These are phyloP conservation scores for Clarireedia hainanense DNA, from an alignment of 2,329 filamentous ascomycete species.

Conservation along the genomic window DNA sequence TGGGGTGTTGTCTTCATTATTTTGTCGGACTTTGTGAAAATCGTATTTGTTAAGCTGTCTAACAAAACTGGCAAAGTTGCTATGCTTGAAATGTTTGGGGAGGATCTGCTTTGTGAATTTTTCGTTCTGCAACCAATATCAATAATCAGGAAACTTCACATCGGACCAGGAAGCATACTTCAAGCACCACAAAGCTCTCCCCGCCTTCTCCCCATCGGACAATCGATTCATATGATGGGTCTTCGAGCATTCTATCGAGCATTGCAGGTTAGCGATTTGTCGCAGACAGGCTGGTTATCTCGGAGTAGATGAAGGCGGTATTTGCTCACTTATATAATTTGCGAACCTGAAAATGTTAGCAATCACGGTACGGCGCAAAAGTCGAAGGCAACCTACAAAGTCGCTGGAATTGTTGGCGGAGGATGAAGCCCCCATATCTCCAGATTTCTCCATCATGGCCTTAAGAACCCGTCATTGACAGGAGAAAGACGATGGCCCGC, in stretches of 20 bases:
- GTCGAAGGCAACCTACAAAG: constrained; percentile 60
- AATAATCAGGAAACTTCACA: neutral
- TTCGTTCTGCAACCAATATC: constrained; percentile 61
- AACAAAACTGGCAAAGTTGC: constrained; percentile 96
- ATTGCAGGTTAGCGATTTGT: constrained; percentile 16
- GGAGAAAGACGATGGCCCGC: neutral
- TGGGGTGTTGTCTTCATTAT: constrained; percentile 77
- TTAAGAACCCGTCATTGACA: neutral
- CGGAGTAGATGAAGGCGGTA: neutral
- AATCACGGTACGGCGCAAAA: neutral
- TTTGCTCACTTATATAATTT: constrained; percentile 87
- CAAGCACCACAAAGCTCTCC: constrained; percentile 93
- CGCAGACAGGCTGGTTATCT: constrained; percentile 25
- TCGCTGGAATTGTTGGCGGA: constrained; percentile 79
- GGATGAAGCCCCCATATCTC: constrained; percentile 25
- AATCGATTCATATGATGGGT: constrained; percentile 83
- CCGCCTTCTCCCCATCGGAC: constrained; percentile 94
- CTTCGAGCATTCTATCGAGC: constrained; percentile 80
- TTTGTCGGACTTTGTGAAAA: constrained; percentile 93
- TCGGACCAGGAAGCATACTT: constrained; percentile 51
- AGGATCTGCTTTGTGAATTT: constrained; percentile 97
- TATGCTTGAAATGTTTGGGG: constrained; percentile 98
- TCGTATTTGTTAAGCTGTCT: constrained; percentile 96
- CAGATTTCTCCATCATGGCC: constrained; percentile 27
- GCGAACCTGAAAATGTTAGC: constrained; percentile 60